These are phyloP conservation scores for Neurospora sp. DNA, from an alignment of 2,329 filamentous ascomycete species.

Conservation along the genomic window DNA sequence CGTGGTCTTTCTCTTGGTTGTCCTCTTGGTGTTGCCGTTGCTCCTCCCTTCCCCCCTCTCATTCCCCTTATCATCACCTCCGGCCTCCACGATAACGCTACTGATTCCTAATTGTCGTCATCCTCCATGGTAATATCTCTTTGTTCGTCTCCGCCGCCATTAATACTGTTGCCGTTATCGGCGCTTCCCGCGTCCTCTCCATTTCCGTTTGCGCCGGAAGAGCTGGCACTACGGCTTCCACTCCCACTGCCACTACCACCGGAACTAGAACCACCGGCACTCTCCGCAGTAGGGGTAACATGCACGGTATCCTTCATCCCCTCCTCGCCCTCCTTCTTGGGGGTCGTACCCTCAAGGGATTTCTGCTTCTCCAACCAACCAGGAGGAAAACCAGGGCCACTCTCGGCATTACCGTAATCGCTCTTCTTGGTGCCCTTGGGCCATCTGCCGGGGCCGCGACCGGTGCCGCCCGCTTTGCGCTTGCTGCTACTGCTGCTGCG, in stretches of 20 bases:
- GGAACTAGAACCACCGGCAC: neutral
- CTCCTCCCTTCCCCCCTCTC: neutral
- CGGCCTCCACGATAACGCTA: neutral
- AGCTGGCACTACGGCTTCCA: neutral
- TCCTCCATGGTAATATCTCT: neutral
- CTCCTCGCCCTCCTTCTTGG: conserved; percentile 15
- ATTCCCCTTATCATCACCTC: neutral
- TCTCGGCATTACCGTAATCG: conserved; percentile 57
- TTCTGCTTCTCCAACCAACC: conserved; percentile 35
- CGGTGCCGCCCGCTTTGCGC: conserved; percentile 51
- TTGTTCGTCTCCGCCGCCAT: neutral
- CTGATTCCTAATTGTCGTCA: neutral
- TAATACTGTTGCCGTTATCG: neutral
- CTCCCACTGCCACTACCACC: neutral
- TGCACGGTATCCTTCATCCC: conserved; percentile 28
- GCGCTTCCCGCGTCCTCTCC: neutral
- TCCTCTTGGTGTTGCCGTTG: neutral
- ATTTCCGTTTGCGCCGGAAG: neutral
- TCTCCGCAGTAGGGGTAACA: conserved; percentile 21
- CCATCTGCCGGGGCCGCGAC: conserved; percentile 55
- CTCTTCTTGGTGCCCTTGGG: conserved; percentile 60
- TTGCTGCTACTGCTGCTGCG: conserved; percentile 29
- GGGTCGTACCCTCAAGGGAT: conserved; percentile 10
- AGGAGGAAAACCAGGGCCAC: conserved; percentile 54
- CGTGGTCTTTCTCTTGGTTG: neutral